A percentile compares a stretch with the other conserved stretches of the same genome.
These are phyloP conservation scores for Cryptomeria japonica DNA, from an alignment of 75 land plant genomes.

Conservation along the genomic window DNA sequence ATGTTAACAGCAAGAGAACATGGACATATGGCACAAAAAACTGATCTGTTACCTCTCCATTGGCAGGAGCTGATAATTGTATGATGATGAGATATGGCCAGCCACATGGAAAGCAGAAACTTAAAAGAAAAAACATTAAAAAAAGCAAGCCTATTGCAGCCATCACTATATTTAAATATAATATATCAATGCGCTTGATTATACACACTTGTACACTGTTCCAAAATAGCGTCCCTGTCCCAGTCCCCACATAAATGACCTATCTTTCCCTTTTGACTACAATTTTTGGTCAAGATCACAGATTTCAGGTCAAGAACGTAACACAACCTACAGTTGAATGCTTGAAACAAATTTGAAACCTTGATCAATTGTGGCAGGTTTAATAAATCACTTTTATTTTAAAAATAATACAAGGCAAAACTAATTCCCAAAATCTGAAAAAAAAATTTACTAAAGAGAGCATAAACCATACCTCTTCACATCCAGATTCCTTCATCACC, in stretches of 20 bases:
- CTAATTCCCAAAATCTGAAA: not conserved
- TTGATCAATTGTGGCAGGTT: not conserved
- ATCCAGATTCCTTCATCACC: conserved; percentile 94
- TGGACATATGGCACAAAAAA: not conserved
- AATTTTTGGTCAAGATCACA: too few relatives aligned
- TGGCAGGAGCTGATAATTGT: not conserved
- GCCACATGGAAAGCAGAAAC: not conserved
- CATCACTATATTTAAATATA: not conserved
- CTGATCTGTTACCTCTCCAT: not conserved
- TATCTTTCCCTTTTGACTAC: too few relatives aligned
- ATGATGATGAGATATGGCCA: not conserved
- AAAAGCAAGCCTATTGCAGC: not conserved
- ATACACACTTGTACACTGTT: too few relatives aligned
- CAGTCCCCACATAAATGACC: too few relatives aligned
- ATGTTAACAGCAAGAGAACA: not conserved
- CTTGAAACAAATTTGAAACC: not conserved
- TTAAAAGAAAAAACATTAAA: not conserved
- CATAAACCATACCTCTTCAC: conserved; percentile 79
- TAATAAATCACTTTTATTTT: not conserved
- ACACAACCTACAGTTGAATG: not conserved
- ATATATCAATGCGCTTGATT: too few relatives aligned
- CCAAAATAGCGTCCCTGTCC: too few relatives aligned
- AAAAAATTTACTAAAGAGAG: not conserved
- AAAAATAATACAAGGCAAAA: not conserved
- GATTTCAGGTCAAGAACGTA: not conserved